Base-by-base conservation (phyloP, 2,329 filamentous ascomycete species). In the Aspergillus puulaauensis region DNA sequence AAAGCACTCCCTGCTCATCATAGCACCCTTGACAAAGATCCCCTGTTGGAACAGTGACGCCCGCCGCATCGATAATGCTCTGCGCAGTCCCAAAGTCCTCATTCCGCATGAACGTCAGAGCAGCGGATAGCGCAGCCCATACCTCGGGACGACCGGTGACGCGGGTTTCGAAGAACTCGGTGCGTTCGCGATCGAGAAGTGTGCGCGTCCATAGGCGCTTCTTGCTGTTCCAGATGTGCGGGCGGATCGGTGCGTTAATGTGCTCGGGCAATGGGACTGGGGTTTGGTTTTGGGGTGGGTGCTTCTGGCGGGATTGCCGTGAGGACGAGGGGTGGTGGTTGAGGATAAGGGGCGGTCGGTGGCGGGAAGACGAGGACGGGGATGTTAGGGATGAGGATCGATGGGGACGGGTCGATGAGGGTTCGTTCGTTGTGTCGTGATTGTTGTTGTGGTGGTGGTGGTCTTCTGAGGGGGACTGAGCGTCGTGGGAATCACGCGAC, bases 121-220 rank as follows among this genome's bases (percentile, higher is more conserved):
- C 89, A 1, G 86, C 79, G 46, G 83, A 82, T 14, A 97, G 74
- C 0, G 90, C 88, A 65, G 85, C 85, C 93, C 93, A 98, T 24
- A 95, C 83, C 73, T 96, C 90, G 4, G 82, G 68, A 4, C 86
- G 82, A 2, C 91, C 91, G 0, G 89, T 90, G 15, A 96, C 90
- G 47, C 91, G 81, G 1, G 93, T 97, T 60, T 97, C 92, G 74
- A 96, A 98, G 80, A 96, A 97, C 61, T 91, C 91, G 49, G 77
- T 78, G 49, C 93, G 84, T 75, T 96, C 90, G 33, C 81, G 81
- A 58, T 86, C 84, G 2, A 96, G 79, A 53, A 88, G 79, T 15
- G 76, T 70, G n/a, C 83, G 85, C 1, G 90, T 92, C 90, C 90
- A 96, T 15, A 77, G 74, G 19, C 84, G 84, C 53, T 82, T 80